A percentile compares a stretch with the other conserved stretches of the same genome.
Evolutionary conservation across 1,284 basidiomycete species (phyloP).

Genomic region (Pterula multifida): DNA sequence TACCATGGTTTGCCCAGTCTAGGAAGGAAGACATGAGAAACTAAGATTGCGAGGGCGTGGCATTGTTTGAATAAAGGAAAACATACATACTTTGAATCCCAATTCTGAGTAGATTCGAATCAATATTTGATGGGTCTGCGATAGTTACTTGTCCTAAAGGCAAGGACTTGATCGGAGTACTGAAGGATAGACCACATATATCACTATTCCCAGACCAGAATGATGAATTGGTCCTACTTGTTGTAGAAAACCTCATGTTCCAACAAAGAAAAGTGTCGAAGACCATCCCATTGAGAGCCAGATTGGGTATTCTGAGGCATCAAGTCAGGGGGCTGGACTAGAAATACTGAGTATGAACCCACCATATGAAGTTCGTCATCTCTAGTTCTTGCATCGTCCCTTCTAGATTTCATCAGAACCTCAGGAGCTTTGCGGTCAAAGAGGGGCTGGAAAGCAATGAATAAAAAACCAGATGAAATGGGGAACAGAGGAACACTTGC

Average conservation of each 20-base stretch:
- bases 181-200: constrained; percentile 13
- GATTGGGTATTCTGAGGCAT: constrained; percentile 55
- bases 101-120: constrained; percentile 35
- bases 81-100: constrained; percentile 51
- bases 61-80: too few species aligned
- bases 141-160: constrained; percentile 34
- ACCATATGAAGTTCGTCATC: constrained; percentile 60
- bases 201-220: neutral
- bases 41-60: constrained; percentile 5
- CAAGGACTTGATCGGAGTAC: constrained; percentile 33
- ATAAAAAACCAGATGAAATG: neutral
- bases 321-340: neutral
- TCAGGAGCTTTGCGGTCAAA: constrained; percentile 44
- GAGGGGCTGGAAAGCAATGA: constrained; percentile 30
- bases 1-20: constrained; percentile 69
- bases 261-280: constrained; percentile 47
- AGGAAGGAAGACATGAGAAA: neutral
- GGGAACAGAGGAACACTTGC: constrained; percentile 19
- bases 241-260: constrained; percentile 53
- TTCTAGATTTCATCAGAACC: constrained; percentile 27
- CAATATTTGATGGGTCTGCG: constrained; percentile 37
- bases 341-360: constrained; percentile 18
- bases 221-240: constrained; percentile 28
- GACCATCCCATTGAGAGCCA: constrained; percentile 65
- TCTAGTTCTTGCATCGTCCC: constrained; percentile 18